Evolutionary conservation across 768 basidiomycete genomes (phyloP), one percentile per base, ranked within the genome.

Genomic region (Rhodotorula paludigena): DNA sequence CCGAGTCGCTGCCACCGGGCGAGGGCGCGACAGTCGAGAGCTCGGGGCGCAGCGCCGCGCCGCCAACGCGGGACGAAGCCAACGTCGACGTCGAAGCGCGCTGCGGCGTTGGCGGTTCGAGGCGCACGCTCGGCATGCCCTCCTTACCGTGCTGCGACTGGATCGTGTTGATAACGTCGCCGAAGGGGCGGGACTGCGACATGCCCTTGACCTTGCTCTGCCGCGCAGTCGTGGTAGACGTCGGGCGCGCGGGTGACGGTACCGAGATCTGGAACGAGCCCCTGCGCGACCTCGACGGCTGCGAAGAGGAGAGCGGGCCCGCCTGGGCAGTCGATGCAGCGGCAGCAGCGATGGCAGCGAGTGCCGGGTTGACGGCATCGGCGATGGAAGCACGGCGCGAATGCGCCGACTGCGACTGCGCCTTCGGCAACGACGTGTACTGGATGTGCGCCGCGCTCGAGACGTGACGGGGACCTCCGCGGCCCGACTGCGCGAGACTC

Each of bases 81-180:
- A 25, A 45, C 25, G 14, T 1, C 18, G 10, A 30, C 49, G 16
- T 20, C 32, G 32, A 25, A 5, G 28, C 16, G 20, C 8, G 16
- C 49, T 51, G 32, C 5, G 49, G 49, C 49, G 49, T 51, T 18
- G 49, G 49, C 49, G 49, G 49, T 32, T 51, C 49, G 32, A 51
- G 18, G 32, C 33, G 30, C 7, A 51, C 49, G 30, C 8, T 3
- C 11, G 49, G 49, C 32, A 30, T 32, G 16, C 32, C 20, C 41
- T 20, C 20, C 12, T 20, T 41, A 20, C 20, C 12, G 41, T 11
- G 12, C 12, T 11, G 12, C 10, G 41, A 41, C 41, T 10, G 41
- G 41, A 10, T 41, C 41, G 41, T 11, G 59, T 52, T 60, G 49
- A 38, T 49, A 28, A 60, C 38, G 18, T 60, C 58, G 44, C 21